Evolutionary conservation across 2,329 filamentous ascomycete species (phyloP), one percentile per base, ranked within the genome.

Genomic region (Paraconiothyrium brasiliense): DNA sequence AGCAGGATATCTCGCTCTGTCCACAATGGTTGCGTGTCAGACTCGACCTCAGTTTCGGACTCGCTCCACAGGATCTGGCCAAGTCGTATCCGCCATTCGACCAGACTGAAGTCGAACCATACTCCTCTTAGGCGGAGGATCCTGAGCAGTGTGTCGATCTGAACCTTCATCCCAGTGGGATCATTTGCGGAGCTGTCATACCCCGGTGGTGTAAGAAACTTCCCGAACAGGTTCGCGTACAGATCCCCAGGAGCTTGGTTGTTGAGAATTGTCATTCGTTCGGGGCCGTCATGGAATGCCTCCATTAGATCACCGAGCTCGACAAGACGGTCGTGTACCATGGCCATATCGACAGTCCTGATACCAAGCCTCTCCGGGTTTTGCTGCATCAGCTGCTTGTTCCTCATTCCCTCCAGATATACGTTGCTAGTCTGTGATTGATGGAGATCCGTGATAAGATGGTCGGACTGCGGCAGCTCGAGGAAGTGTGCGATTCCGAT

Each of bases 81-180:
- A 1, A 93, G 81, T 13, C 89, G 84, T 60, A 93, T 90, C 41
- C 90, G 85, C 90, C 90, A 92, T 72, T 92, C 90, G 7, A 92
- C 88, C 35, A 89, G 84, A 22, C 89, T 90, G 66, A 93, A 90
- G 76, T 93, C 90, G 55, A 90, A 85, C 90, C 90, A 93, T 49
- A 91, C 85, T 59, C 90, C 89, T 57, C 88, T 84, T 8, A 86
- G 80, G 0, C 85, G 86, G 48, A 93, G 82, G 10, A 90, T 85
- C 71, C 87, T 87, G 49, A 92, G 83, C 20, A 93, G 79, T 4
- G 88, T 86, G 66, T 89, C 84, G 59, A 92, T 92, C 72, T 93
- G 90, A 39, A 91, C 88, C 47, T 89, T 84, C 22, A 93, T 80
- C 57, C 89, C 71, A 80, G 84, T 78, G 86, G 89, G 63, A 85